phyloP scores from a whole-genome alignment of 352 stramenopile species.

The Phytophthora hybrid region DNA sequence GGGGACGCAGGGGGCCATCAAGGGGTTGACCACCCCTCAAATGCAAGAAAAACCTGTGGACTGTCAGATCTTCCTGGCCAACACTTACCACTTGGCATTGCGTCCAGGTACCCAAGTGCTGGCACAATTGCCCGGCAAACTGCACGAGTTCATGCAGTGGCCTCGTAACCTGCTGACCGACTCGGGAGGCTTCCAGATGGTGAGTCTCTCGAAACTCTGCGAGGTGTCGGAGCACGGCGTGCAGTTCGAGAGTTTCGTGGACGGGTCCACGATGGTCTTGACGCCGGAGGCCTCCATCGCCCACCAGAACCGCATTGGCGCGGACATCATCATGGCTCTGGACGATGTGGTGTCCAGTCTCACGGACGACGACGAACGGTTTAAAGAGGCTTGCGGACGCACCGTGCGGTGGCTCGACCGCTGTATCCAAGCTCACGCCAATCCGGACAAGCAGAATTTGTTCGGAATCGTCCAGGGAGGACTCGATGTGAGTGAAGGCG shows the following conservation, averaged over 20 bases:
- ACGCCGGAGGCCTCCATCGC: slow-evolving; percentile 93
- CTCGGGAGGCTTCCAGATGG: slow-evolving; percentile 99
- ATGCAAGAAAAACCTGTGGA: slow-evolving; percentile 73
- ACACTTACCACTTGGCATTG: slow-evolving; percentile 98
- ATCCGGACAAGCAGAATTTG: slow-evolving; percentile 92
- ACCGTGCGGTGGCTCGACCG: slow-evolving; percentile 97
- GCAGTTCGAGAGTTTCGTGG: slow-evolving; percentile 89
- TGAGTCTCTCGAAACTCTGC: slow-evolving; percentile 95
- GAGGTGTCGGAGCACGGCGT: slow-evolving; percentile 91
- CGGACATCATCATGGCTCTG: slow-evolving; percentile 99
- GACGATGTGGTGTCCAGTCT: slow-evolving; percentile 97
- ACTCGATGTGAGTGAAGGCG: slow-evolving; percentile 91
- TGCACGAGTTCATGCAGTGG: slow-evolving; percentile 98
- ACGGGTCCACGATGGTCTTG: slow-evolving; percentile 93
- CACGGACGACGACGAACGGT: slow-evolving; percentile 86
- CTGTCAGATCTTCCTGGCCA: slow-evolving; percentile 95
- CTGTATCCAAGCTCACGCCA: slow-evolving; percentile 92
- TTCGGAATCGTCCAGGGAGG: slow-evolving; percentile 98
- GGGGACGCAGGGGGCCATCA: slow-evolving; percentile 97
- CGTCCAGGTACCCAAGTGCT: slow-evolving; percentile 92
- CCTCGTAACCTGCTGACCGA: slow-evolving; percentile 96
- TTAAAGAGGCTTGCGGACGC: slow-evolving; percentile 92
- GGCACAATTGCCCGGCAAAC: slow-evolving; percentile 80
- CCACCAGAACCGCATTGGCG: slow-evolving; percentile 97
- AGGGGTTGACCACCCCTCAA: slow-evolving; percentile 90